These are phyloP conservation scores for Coemansia sp. DNA, from an alignment of 192 early-diverging fungal species.

Conservation along the genomic window DNA sequence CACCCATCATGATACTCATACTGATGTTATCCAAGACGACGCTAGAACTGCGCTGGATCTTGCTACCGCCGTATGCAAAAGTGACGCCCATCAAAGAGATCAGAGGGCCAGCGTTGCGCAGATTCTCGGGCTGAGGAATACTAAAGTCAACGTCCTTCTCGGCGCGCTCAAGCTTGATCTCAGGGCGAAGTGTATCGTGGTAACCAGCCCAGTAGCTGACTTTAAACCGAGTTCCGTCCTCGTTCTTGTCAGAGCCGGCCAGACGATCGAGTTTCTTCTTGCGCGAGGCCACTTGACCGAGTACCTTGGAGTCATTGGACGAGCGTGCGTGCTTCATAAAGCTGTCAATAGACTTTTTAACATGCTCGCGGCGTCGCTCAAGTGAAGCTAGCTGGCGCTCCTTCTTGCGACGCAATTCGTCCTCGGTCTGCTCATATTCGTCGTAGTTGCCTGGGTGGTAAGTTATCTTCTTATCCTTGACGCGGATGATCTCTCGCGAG, in stretches of 20 bases:
- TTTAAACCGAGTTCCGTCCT: slow-evolving; percentile 74
- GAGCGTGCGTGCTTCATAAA: slow-evolving; percentile 71
- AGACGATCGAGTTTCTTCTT: slow-evolving; percentile 77
- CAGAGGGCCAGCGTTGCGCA: slow-evolving; percentile 71
- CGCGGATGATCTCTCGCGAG: slow-evolving; percentile 74
- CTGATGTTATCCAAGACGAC: slow-evolving; percentile 69
- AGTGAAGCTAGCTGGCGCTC: slow-evolving; percentile 64
- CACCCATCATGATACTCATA: slow-evolving; percentile 69
- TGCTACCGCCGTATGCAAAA: slow-evolving; percentile 30
- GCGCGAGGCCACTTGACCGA: slow-evolving; percentile 73
- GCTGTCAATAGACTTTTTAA: slow-evolving; percentile 81
- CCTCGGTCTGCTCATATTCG: slow-evolving; percentile 76
- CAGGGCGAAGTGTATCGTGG: slow-evolving; percentile 57
- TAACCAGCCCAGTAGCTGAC: slow-evolving; percentile 62
- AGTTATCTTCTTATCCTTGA: slow-evolving; percentile 70
- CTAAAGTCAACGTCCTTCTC: slow-evolving; percentile 66
- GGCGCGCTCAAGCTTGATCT: slow-evolving; percentile 62
- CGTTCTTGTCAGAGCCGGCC: slow-evolving; percentile 65
- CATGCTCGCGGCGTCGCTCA: slow-evolving; percentile 74
- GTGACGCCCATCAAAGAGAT: slow-evolving; percentile 67
- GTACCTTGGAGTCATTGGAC: slow-evolving; percentile 83
- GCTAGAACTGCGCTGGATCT: slow-evolving; percentile 12
- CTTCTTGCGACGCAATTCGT: slow-evolving; percentile 73
- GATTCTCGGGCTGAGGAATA: slow-evolving; percentile 69
- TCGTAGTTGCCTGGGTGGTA: slow-evolving; percentile 90